Evolutionary conservation across 495 filamentous ascomycete species (phyloP), one percentile per base, ranked within the genome.

Genomic region (Xylaria cubensis): DNA sequence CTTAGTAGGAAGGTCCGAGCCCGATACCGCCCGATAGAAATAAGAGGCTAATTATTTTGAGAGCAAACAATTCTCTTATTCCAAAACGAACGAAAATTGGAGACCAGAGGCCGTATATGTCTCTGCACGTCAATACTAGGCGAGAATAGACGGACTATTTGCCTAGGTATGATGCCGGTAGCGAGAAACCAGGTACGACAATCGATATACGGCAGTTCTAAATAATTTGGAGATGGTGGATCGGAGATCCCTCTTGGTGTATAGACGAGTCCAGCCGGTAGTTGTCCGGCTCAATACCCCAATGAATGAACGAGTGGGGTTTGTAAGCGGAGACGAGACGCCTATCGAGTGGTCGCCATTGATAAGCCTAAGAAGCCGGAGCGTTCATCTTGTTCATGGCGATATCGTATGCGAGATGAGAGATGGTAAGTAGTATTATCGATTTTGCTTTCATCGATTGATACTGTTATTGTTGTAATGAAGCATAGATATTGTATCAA

Each of bases 321-420:
- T 34, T 10, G n/a, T 41, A 6, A 41, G 59, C 59, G 36, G 64
- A 53, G 46, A 66, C 62, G 64, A 53, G 46, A 66, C 62, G 24
- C 41, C 48, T 55, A 15, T 46, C 24, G 41, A 29, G 10, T 44
- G n/a, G 21, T 63, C 8, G 9, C 26, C n/a, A 8, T 12, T 13
- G 48, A 51, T 51, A 21, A 24, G 48, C 48, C 59, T 10, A 26
- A 53, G 50, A 24, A 53, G 50, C 50, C 21, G 50, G 50, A 12
- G 50, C 21, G 21, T 29, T 26, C 21, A 9, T 53, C 21, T 12
- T 26, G 7, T 42, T 63, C 36, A 24, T 44, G 10, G 13, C 8
- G 21, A 51, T 0, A 15, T 51, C 19, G 7, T 4, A 17, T 32
- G 24, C 32, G 3, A 56, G 32, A 56, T 56, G 1, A 4, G 12